phyloP scores from a whole-genome alignment of 345 rosid genomes.

The Dovyalis caffra region DNA sequence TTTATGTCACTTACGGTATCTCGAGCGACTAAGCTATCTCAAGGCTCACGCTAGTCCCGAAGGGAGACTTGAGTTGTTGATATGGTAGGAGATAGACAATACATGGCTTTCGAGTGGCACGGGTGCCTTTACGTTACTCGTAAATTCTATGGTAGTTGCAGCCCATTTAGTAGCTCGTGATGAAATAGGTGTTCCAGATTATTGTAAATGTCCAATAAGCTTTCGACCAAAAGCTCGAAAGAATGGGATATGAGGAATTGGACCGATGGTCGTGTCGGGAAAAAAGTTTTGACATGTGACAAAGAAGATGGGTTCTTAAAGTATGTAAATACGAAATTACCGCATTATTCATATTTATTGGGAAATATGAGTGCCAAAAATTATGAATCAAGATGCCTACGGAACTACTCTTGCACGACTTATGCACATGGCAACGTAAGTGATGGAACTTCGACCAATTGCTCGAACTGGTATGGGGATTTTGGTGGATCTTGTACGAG shows the following conservation, averaged over 20 bases:
- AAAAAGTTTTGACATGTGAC: background rate
- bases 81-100: too few species aligned
- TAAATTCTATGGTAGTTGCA: background rate
- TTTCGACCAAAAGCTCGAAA: background rate
- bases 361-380: background rate
- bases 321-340: conserved; percentile 1
- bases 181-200: background rate
- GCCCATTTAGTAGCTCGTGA: conserved; percentile 8
- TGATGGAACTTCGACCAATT: background rate
- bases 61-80: too few species aligned
- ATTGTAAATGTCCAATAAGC: conserved; percentile 9
- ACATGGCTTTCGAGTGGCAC: too few species aligned
- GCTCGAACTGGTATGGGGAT: conserved; percentile 11
- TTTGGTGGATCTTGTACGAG: background rate
- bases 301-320: background rate
- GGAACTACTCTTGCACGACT: conserved; percentile 19
- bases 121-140: background rate
- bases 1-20: too few species aligned
- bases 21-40: too few species aligned
- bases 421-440: background rate
- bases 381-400: conserved; percentile 7
- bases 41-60: too few species aligned
- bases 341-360: background rate
- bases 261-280: conserved; percentile 11
- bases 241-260: conserved; percentile 12